phyloP scores from a whole-genome alignment of 441 rosid genomes.

The Melastoma candidum region DNA sequence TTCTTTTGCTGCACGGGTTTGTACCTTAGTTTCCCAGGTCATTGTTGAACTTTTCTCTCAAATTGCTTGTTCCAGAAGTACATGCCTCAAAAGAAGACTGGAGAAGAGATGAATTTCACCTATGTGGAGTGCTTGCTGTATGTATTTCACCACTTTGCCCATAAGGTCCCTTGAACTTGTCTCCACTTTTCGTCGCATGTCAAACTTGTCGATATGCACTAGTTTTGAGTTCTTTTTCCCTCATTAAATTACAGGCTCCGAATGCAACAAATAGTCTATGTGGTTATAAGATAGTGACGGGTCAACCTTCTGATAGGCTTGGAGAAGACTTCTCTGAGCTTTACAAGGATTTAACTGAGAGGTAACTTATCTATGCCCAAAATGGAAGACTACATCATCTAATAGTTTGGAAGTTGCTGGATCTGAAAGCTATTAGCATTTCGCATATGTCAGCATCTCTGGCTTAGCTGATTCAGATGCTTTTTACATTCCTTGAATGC shows the following conservation, averaged over 20 bases:
- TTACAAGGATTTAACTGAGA: constrained; percentile 77
- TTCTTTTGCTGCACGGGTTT: constrained; percentile 1
- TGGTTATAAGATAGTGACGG: constrained; percentile 98
- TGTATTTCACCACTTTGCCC: constrained; percentile 77
- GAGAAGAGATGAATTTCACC: constrained; percentile 91
- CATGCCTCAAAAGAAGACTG: constrained; percentile 88
- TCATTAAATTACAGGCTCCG: constrained; percentile 56
- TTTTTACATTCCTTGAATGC: too few relatives aligned
- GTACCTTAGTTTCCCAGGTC: neutral
- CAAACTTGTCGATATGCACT: neutral
- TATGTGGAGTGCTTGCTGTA: constrained; percentile 86
- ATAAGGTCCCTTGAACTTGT: constrained; percentile 37
- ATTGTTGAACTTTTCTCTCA: neutral
- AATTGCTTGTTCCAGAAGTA: constrained; percentile 43
- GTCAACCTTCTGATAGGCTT: constrained; percentile 97
- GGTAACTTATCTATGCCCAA: constrained; percentile 25
- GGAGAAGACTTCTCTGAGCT: constrained; percentile 96
- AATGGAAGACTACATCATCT: neutral
- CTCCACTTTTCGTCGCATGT: constrained; percentile 4
- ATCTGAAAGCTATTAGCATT: too few relatives aligned
- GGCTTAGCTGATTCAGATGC: too few relatives aligned
- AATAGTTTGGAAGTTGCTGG: too few relatives aligned
- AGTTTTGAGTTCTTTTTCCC: constrained; percentile 17
- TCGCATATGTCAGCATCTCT: too few relatives aligned
- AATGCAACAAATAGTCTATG: constrained; percentile 91